Evolutionary conservation across 2,329 filamentous ascomycete species (phyloP).

Genomic region (Cladobotryum protrusum): DNA sequence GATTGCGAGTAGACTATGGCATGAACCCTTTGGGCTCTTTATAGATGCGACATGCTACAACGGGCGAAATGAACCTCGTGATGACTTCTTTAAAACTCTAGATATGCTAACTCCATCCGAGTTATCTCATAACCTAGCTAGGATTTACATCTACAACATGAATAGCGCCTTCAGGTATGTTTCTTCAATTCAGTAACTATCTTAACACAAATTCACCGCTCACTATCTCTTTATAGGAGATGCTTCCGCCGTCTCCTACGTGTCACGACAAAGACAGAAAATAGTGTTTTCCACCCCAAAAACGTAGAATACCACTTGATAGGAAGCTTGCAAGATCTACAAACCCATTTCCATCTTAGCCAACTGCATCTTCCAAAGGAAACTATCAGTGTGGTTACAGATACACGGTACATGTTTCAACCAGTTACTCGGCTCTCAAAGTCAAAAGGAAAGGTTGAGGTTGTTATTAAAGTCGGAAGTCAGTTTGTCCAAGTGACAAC

Average conservation of each 20-base stretch:
- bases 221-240: slow-evolving; percentile 33
- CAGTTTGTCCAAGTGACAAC: slow-evolving; percentile 67
- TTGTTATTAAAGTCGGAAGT: slow-evolving; percentile 61
- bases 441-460: slow-evolving; percentile 64
- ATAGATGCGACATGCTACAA: slow-evolving; percentile 66
- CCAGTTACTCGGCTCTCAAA: slow-evolving; percentile 60
- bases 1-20: slow-evolving; percentile 65
- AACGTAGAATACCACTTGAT: slow-evolving; percentile 62
- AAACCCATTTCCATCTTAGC: slow-evolving; percentile 59
- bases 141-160: slow-evolving; percentile 68
- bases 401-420: slow-evolving; percentile 60
- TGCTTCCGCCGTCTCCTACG: slow-evolving; percentile 59
- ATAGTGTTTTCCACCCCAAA: slow-evolving; percentile 54
- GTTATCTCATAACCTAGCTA: slow-evolving; percentile 50
- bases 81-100: slow-evolving; percentile 58
- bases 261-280: slow-evolving; percentile 54
- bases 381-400: slow-evolving; percentile 61
- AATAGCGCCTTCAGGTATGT: slow-evolving; percentile 59
- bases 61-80: slow-evolving; percentile 59
- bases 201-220: neutral
- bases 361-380: slow-evolving; percentile 63
- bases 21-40: slow-evolving; percentile 60
- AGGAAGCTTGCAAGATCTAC: slow-evolving; percentile 59
- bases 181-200: neutral
- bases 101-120: slow-evolving; percentile 58